phyloP scores from a whole-genome alignment of 1,284 basidiomycete genomes.

The Fomitiporia mediterranea region DNA sequence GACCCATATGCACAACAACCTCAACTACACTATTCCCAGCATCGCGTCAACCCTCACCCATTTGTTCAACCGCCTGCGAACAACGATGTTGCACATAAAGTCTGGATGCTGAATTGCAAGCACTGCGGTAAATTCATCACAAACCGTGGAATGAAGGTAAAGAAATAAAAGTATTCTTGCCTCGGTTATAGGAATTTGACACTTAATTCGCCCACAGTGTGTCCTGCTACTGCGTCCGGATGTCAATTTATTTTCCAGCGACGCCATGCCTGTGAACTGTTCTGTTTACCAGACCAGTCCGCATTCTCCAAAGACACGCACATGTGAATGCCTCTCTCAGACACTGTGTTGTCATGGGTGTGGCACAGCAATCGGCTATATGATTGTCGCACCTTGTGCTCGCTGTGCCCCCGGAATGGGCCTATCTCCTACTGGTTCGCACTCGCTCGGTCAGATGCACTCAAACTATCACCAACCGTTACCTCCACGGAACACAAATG shows the following conservation, averaged over 20 bases:
- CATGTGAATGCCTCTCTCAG: constrained; percentile 68
- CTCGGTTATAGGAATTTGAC: neutral
- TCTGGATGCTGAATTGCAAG: constrained; percentile 78
- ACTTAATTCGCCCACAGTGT: constrained; percentile 44
- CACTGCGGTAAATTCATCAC: constrained; percentile 72
- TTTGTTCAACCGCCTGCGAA: constrained; percentile 37
- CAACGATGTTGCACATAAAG: constrained; percentile 54
- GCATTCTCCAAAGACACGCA: constrained; percentile 44
- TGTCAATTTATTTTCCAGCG: constrained; percentile 80
- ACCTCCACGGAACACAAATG: constrained; percentile 59
- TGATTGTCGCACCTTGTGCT: constrained; percentile 68
- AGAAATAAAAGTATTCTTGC: constrained; percentile 22
- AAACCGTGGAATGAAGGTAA: constrained; percentile 81
- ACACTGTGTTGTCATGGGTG: constrained; percentile 80
- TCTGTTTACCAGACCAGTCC: constrained; percentile 45
- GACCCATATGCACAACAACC: constrained; percentile 9
- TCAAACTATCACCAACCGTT: constrained; percentile 26
- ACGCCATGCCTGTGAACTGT: constrained; percentile 76
- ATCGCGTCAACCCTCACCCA: constrained; percentile 32
- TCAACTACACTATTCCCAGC: constrained; percentile 22
- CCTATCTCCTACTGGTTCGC: constrained; percentile 46
- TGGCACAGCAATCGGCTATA: constrained; percentile 71
- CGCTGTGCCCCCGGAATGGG: constrained; percentile 40
- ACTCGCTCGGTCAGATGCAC: constrained; percentile 34
- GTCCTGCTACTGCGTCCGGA: constrained; percentile 78